A percentile compares a stretch with the other conserved stretches of the same genome.
Evolutionary conservation across 345 rosid genomes (phyloP).

Genomic region (Melaleuca quinquenervia): DNA sequence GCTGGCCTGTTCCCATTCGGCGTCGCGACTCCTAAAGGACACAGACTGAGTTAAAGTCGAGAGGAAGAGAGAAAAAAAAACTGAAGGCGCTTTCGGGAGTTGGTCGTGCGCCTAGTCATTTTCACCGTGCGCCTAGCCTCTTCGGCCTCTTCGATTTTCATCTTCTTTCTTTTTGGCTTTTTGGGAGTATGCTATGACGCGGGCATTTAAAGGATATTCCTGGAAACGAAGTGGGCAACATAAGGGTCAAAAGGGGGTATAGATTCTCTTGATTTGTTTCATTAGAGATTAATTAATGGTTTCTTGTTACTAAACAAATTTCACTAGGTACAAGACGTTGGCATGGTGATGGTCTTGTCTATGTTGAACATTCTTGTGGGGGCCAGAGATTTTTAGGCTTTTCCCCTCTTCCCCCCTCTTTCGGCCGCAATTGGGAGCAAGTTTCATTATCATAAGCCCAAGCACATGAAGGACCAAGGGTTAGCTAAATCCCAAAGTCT

Average conservation of each 20-base stretch:
- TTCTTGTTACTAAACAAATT: background rate
- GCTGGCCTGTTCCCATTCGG: conserved; percentile 39
- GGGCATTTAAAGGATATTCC: background rate
- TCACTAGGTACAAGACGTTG: background rate
- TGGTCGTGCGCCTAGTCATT: background rate
- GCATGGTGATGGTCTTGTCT: background rate
- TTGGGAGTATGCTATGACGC: background rate
- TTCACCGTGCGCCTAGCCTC: no score
- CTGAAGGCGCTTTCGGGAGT: background rate
- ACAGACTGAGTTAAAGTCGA: background rate
- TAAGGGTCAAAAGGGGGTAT: background rate
- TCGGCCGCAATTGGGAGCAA: background rate
- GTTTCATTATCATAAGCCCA: background rate
- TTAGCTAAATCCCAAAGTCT: background rate
- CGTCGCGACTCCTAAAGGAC: conserved; percentile 5
- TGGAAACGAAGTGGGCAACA: background rate
- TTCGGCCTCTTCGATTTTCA: no score
- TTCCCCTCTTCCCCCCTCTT: background rate
- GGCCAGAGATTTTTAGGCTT: background rate
- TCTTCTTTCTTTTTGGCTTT: no score
- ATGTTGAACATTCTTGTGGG: background rate
- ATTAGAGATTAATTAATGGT: background rate
- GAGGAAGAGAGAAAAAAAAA: background rate
- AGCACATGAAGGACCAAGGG: background rate
- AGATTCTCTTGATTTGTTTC: background rate